Percentiles rank a stretch among this genome's conserved stretches.
phyloP scores from a whole-genome alignment of 768 basidiomycete genomes.

The Pisolithus albus region DNA sequence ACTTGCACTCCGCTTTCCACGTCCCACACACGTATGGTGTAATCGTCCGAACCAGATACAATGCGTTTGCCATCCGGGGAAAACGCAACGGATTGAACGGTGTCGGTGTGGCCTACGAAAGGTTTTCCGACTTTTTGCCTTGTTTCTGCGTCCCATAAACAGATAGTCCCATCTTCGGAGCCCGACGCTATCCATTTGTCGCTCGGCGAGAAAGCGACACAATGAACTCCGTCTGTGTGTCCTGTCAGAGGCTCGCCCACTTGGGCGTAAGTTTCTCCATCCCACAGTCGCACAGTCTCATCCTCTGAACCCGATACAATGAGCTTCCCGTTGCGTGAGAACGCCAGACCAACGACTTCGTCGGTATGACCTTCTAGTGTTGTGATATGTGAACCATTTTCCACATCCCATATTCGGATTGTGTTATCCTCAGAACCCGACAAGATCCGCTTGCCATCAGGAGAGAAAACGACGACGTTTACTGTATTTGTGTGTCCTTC shows the following conservation, averaged over 20 bases:
- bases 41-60: conserved; percentile 7
- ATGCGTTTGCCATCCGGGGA: conserved; percentile 11
- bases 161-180: conserved; percentile 5
- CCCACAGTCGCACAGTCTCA: conserved; percentile 13
- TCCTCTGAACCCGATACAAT: conserved; percentile 15
- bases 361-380: conserved; percentile 2
- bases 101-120: conserved; percentile 6
- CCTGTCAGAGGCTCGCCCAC: conserved; percentile 1
- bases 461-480: conserved; percentile 2
- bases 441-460: conserved; percentile 1
- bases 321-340: conserved; percentile 7
- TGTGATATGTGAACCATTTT: conserved; percentile 1
- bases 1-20: not conserved
- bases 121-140: conserved; percentile 1
- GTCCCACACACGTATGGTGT: conserved; percentile 13
- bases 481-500: not conserved
- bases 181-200: conserved; percentile 1
- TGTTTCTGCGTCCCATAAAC: conserved; percentile 7
- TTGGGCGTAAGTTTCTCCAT: conserved; percentile 6
- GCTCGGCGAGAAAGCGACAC: conserved; percentile 11
- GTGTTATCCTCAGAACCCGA: not conserved
- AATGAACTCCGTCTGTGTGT: not conserved
- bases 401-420: not conserved
- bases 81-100: conserved; percentile 9
- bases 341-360: not conserved